A percentile compares a stretch with the other conserved stretches of the same genome.
These are phyloP conservation scores for Claviceps purpurea DNA, from an alignment of 2,329 filamentous ascomycete species.

Conservation along the genomic window DNA sequence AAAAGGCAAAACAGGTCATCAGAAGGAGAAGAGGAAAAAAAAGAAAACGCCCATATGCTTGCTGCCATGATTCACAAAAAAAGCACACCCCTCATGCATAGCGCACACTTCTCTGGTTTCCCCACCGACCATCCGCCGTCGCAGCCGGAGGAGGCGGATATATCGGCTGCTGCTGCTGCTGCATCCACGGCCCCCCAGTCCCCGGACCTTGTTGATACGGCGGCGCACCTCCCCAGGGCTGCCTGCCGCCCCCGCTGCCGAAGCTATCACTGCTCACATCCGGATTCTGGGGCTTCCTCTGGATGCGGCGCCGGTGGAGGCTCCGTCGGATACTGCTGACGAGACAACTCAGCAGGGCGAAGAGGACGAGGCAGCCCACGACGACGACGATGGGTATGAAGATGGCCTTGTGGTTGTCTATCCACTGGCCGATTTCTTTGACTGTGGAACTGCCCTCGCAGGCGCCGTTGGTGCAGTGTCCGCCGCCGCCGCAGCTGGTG, in stretches of 20 bases:
- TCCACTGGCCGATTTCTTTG: slow-evolving; percentile 62
- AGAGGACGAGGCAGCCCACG: slow-evolving; percentile 58
- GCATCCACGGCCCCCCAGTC: neutral
- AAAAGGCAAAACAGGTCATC: neutral
- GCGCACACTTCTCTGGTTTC: neutral
- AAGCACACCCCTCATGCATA: neutral
- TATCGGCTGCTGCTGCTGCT: slow-evolving; percentile 9
- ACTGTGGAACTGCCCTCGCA: slow-evolving; percentile 59
- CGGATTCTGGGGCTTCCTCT: neutral
- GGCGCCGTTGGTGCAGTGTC: slow-evolving; percentile 62
- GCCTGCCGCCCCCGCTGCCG: neutral
- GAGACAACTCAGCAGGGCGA: slow-evolving; percentile 57
- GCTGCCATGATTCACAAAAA: neutral
- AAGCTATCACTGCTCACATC: neutral
- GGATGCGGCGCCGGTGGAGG: neutral
- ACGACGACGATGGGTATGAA: slow-evolving; percentile 64
- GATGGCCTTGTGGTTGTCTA: slow-evolving; percentile 61
- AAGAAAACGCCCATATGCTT: neutral
- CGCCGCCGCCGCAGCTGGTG: slow-evolving; percentile 69
- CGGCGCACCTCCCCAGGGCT: neutral
- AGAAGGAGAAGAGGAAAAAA: neutral
- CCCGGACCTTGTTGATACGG: neutral
- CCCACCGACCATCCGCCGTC: neutral
- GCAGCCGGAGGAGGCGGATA: neutral
- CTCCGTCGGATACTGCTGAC: slow-evolving; percentile 28